These are phyloP conservation scores for Ascochyta fabae DNA, from an alignment of 2,329 filamentous ascomycete species.

Conservation along the genomic window DNA sequence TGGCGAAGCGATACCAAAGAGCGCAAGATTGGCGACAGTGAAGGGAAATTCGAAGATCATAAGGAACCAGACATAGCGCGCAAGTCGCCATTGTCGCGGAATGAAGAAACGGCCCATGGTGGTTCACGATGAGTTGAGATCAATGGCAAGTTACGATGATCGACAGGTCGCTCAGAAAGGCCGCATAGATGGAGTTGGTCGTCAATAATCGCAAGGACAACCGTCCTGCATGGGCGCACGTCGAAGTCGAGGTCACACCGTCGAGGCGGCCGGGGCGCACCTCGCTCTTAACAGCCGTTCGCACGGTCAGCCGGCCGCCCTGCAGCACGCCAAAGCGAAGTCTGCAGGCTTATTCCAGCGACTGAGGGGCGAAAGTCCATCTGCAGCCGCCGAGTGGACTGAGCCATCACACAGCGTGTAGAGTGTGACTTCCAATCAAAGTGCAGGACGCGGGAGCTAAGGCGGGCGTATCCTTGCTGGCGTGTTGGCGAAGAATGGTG, in stretches of 20 bases:
- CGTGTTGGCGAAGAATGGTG: constrained; percentile 3
- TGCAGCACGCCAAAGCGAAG: constrained; percentile 23
- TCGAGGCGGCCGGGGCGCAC: constrained; percentile 22
- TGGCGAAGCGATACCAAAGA: constrained; percentile 76
- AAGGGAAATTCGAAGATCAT: constrained; percentile 71
- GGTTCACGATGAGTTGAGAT: constrained; percentile 1
- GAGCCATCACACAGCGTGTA: constrained; percentile 39
- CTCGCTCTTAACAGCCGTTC: constrained; percentile 33
- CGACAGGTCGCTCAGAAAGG: constrained; percentile 14
- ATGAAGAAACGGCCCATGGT: constrained; percentile 55
- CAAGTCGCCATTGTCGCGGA: constrained; percentile 61
- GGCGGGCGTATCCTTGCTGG: constrained; percentile 11
- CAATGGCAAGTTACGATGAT: background rate
- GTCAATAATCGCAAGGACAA: constrained; percentile 14
- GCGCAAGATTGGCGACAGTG: constrained; percentile 69
- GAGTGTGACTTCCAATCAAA: constrained; percentile 34
- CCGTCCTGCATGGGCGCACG: constrained; percentile 17
- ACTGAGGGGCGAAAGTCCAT: constrained; percentile 31
- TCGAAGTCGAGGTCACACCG: constrained; percentile 19
- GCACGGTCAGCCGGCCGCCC: constrained; percentile 20
- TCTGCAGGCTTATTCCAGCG: constrained; percentile 17
- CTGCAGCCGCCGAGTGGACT: constrained; percentile 43
- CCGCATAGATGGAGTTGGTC: constrained; percentile 11
- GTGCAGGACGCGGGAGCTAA: constrained; percentile 12
- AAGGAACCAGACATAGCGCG: constrained; percentile 60